Conservation (phyloP, 2,329 filamentous ascomycete genomes). For the Pyrenochaeta sp. region DNA sequence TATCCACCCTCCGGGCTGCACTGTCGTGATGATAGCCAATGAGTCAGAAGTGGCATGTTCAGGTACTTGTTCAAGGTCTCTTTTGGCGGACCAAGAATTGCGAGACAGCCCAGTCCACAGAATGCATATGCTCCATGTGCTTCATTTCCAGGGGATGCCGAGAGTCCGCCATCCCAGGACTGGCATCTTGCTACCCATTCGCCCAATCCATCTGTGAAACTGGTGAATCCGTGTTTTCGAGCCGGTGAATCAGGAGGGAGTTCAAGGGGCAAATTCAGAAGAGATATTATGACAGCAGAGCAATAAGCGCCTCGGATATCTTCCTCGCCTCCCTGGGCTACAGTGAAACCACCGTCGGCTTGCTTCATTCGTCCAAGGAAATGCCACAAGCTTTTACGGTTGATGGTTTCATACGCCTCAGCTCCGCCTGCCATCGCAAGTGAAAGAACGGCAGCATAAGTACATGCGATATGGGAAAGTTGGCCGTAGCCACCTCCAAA, state of each 20-base stretch:
- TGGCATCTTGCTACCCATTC: constrained; percentile 89
- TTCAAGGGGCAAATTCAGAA: constrained; percentile 83
- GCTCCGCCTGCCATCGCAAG: constrained; percentile 80
- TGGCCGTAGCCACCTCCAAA: constrained; percentile 96
- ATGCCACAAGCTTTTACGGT: constrained; percentile 86
- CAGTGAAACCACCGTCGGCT: constrained; percentile 84
- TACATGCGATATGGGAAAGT: constrained; percentile 84
- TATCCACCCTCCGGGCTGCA: constrained; percentile 92
- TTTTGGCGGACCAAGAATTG: constrained; percentile 82
- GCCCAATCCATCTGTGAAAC: constrained; percentile 75
- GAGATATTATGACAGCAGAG: constrained; percentile 80
- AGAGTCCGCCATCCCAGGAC: constrained; percentile 94
- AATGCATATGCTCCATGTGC: constrained; percentile 97
- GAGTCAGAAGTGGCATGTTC: constrained; percentile 76
- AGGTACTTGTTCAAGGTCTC: constrained; percentile 78
- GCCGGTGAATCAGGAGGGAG: constrained; percentile 77
- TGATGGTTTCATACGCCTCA: constrained; percentile 75
- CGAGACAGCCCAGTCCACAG: constrained; percentile 87
- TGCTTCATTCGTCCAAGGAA: constrained; percentile 91
- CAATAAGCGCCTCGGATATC: constrained; percentile 95
- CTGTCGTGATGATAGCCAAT: constrained; percentile 90
- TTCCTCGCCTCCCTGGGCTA: constrained; percentile 86
- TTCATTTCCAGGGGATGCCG: constrained; percentile 82
- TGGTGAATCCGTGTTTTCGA: constrained; percentile 66
- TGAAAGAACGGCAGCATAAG: constrained; percentile 83